phyloP scores from a whole-genome alignment of 768 basidiomycete species.

The Leucogyrophana mollusca region DNA sequence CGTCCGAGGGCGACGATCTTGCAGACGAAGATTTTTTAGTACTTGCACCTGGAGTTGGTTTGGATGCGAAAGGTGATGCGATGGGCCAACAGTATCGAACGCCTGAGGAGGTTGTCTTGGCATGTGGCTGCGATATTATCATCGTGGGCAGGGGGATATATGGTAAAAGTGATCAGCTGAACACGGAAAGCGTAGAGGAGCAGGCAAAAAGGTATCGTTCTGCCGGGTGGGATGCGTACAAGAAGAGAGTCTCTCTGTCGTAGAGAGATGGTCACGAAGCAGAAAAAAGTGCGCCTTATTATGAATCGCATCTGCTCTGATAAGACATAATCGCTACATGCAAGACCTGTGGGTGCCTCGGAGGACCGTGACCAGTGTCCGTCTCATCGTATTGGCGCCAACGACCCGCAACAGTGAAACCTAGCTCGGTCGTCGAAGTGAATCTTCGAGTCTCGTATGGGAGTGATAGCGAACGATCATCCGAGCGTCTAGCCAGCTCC shows the following conservation, averaged over 20 bases:
- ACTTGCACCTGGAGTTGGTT: conserved; percentile 89
- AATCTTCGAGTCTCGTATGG: too few relatives aligned
- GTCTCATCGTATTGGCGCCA: too few relatives aligned
- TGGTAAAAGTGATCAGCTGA: conserved; percentile 50
- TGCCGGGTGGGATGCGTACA: conserved; percentile 92
- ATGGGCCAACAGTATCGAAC: conserved; percentile 97
- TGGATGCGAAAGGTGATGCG: conserved; percentile 73
- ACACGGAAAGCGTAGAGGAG: conserved; percentile 38
- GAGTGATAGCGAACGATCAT: too few relatives aligned
- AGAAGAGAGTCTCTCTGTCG: conserved; percentile 42
- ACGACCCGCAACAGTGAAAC: too few relatives aligned
- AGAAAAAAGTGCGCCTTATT: background rate
- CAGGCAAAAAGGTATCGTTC: conserved; percentile 83
- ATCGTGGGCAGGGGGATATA: conserved; percentile 97
- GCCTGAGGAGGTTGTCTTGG: conserved; percentile 76
- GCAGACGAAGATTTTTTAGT: conserved; percentile 81
- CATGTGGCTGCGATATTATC: conserved; percentile 90
- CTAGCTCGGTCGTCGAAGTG: too few relatives aligned
- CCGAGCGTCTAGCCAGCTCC: background rate
- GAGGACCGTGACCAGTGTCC: too few relatives aligned
- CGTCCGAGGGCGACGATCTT: conserved; percentile 22
- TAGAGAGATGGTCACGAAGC: background rate
- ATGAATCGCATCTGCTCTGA: too few relatives aligned
- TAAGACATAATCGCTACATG: too few relatives aligned
- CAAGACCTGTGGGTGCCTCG: too few relatives aligned